Evolutionary conservation across 2,329 filamentous ascomycete species (phyloP).

Genomic region (Stachybotrys elegans): DNA sequence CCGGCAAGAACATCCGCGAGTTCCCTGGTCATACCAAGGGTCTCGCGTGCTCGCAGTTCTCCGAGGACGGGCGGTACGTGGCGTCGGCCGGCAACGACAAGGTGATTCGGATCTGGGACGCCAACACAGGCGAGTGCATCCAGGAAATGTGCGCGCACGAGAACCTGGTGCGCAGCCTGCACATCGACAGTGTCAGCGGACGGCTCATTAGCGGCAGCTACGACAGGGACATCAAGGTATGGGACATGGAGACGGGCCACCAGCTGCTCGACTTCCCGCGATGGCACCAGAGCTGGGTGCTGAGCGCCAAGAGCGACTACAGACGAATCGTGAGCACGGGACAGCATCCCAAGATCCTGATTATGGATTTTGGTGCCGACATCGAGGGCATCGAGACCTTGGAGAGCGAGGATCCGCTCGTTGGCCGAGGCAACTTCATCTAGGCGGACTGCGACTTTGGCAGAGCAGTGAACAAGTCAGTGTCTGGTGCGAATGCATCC

Average conservation of each 20-base stretch:
- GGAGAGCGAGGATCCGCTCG: conserved; percentile 34
- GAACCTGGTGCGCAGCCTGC: conserved; percentile 80
- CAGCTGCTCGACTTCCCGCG: conserved; percentile 81
- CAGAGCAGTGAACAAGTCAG: too few species aligned
- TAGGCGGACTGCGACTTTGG: too few species aligned
- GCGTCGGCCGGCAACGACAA: conserved; percentile 94
- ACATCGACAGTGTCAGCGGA: conserved; percentile 82
- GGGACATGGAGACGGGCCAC: conserved; percentile 75
- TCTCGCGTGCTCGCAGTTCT: conserved; percentile 92
- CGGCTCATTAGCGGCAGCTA: conserved; percentile 90
- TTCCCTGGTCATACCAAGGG: conserved; percentile 89
- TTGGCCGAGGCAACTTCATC: conserved; percentile 18
- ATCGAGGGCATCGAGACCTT: conserved; percentile 55
- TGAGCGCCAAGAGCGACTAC: conserved; percentile 95
- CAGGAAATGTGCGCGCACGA: conserved; percentile 78
- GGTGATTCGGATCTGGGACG: conserved; percentile 93
- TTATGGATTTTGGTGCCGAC: conserved; percentile 81
- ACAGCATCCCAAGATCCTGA: conserved; percentile 85
- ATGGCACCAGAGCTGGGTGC: conserved; percentile 95
- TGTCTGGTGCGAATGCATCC: too few species aligned
- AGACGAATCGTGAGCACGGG: conserved; percentile 90
- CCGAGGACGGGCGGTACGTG: conserved; percentile 88
- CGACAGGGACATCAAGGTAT: conserved; percentile 93
- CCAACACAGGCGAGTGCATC: conserved; percentile 79
- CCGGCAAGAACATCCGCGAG: conserved; percentile 82